Evolutionary conservation across 495 filamentous ascomycete genomes (phyloP).

Genomic region (Bathelium albidoporum): DNA sequence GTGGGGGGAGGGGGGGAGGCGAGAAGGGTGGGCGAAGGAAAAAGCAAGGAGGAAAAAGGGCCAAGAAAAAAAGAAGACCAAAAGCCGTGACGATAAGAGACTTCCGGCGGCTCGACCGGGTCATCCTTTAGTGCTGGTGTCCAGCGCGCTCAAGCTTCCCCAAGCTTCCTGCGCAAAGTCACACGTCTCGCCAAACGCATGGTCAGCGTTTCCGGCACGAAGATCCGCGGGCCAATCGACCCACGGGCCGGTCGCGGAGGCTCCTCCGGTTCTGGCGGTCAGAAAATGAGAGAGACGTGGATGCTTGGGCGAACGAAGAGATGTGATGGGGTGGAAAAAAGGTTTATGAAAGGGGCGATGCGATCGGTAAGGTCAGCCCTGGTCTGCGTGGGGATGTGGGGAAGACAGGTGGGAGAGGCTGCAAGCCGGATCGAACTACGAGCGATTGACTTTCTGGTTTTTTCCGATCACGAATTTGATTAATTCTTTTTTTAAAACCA

Average conservation of each 20-base stretch:
- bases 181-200: constrained; percentile 4
- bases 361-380: background rate
- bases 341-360: background rate
- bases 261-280: background rate
- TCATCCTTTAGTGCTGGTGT: background rate
- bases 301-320: background rate
- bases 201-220: background rate
- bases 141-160: background rate
- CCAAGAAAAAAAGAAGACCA: background rate
- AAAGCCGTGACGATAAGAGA: background rate
- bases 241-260: background rate
- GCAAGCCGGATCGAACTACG: background rate
- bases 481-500: background rate
- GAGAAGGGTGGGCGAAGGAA: background rate
- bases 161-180: background rate
- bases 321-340: background rate
- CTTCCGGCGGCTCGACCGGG: background rate
- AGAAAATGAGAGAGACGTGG: background rate
- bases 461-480: background rate
- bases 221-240: background rate
- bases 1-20: background rate
- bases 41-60: background rate
- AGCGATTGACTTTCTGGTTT: background rate
- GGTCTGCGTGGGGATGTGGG: background rate
- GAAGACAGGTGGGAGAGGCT: background rate